phyloP scores from a whole-genome alignment of 257 asterid genomes.

The Fraxinus americana region DNA sequence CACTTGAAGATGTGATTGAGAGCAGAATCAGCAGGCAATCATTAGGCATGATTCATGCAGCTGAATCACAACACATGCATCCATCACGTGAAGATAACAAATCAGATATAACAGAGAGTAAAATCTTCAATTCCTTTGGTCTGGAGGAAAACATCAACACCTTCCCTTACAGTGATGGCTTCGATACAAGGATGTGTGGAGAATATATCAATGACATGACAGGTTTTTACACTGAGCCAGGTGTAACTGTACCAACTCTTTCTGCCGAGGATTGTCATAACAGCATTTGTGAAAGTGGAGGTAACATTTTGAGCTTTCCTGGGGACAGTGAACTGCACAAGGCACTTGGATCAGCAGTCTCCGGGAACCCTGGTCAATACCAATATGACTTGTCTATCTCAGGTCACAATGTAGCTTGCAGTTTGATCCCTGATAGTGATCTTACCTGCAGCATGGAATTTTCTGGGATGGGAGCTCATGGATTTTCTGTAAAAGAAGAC shows the following conservation, averaged over 20 bases:
- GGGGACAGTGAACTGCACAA: slow-evolving; percentile 49
- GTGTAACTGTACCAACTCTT: slow-evolving; percentile 26
- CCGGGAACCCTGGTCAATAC: slow-evolving; percentile 24
- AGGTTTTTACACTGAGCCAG: slow-evolving; percentile 38
- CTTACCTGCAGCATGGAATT: slow-evolving; percentile 26
- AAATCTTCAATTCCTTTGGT: slow-evolving; percentile 27
- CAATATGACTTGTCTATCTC: slow-evolving; percentile 30
- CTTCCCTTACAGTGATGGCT: slow-evolving; percentile 35
- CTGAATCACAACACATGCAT: slow-evolving; percentile 33
- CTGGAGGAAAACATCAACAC: slow-evolving; percentile 38
- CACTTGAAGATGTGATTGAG: slow-evolving; percentile 35
- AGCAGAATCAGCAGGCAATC: slow-evolving; percentile 34
- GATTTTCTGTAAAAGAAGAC: slow-evolving; percentile 30
- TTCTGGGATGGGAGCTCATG: slow-evolving; percentile 38
- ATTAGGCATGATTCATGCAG: slow-evolving; percentile 32
- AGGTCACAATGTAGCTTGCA: slow-evolving; percentile 28
- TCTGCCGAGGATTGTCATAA: slow-evolving; percentile 31
- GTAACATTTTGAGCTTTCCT: slow-evolving; percentile 40
- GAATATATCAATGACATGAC: slow-evolving; percentile 34
- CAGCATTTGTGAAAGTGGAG: slow-evolving; percentile 28
- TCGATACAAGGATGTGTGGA: slow-evolving; percentile 22
- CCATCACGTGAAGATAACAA: slow-evolving; percentile 37
- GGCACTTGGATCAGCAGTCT: slow-evolving; percentile 42
- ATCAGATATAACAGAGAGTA: slow-evolving; percentile 31
- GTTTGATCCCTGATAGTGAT: slow-evolving; percentile 32